phyloP scores from a whole-genome alignment of 805 yeast genomes.

The Alloascoidea africana region DNA sequence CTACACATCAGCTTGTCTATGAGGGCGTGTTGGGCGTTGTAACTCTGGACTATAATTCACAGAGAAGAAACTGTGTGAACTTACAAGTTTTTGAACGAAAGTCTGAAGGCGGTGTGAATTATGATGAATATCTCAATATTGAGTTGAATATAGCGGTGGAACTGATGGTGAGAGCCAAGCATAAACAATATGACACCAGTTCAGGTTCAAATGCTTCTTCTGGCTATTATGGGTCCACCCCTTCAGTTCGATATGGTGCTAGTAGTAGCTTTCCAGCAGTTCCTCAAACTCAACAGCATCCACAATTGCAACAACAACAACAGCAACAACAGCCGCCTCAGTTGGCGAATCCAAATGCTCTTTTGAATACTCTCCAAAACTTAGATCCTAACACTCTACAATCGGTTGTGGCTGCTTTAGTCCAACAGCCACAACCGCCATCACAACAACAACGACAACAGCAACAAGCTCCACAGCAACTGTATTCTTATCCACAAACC shows the following conservation, averaged over 20 bases:
- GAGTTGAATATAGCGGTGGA: constrained; percentile 52
- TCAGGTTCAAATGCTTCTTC: neutral
- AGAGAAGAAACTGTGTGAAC: constrained; percentile 31
- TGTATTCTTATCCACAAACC: too few species aligned
- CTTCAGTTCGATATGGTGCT: constrained; percentile 3
- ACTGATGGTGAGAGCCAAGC: constrained; percentile 22
- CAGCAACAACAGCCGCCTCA: constrained; percentile 4
- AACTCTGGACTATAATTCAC: constrained; percentile 35
- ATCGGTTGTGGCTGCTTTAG: constrained; percentile 29
- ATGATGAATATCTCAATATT: constrained; percentile 70
- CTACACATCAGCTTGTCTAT: constrained; percentile 64
- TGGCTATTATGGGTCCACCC: constrained; percentile 2
- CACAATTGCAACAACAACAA: constrained; percentile 4
- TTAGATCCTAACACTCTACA: constrained; percentile 65
- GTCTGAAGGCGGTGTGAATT: constrained; percentile 57
- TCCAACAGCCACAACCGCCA: constrained; percentile 12
- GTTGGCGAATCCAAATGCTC: constrained; percentile 5
- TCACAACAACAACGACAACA: constrained; percentile 6
- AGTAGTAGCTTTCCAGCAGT: neutral
- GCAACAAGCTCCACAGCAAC: neutral
- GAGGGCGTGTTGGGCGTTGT: constrained; percentile 65
- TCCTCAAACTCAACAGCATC: constrained; percentile 1
- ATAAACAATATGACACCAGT: constrained; percentile 3
- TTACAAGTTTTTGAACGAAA: constrained; percentile 59
- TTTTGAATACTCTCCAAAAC: constrained; percentile 40